Percentiles rank a stretch among this genome's conserved stretches.
phyloP scores from a whole-genome alignment of 2,329 filamentous ascomycete genomes.

The Verticillium tricorpus region DNA sequence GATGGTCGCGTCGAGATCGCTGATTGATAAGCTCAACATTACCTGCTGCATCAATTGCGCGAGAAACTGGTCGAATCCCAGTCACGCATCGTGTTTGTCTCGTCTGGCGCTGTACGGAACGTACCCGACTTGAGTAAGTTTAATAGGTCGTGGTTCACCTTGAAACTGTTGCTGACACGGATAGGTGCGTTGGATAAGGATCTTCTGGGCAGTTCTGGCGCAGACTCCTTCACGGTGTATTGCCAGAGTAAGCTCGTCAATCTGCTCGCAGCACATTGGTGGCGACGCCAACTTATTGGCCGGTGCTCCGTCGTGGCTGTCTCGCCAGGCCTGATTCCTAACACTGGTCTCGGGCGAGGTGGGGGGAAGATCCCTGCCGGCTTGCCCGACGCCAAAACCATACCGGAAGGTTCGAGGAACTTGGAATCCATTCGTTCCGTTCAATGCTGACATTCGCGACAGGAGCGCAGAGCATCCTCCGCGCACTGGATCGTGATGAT shows the following conservation, averaged over 20 bases:
- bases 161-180: not conserved
- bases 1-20: not conserved
- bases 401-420: constrained; percentile 36
- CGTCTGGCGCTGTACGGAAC: constrained; percentile 40
- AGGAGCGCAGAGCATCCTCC: constrained; percentile 42
- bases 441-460: constrained; percentile 10
- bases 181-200: constrained; percentile 31
- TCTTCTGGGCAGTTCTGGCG: constrained; percentile 33
- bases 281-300: constrained; percentile 45
- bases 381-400: constrained; percentile 41
- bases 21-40: constrained; percentile 43
- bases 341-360: constrained; percentile 35
- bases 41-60: constrained; percentile 43
- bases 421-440: not conserved
- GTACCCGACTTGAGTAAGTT: constrained; percentile 33
- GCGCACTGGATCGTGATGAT: constrained; percentile 38
- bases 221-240: constrained; percentile 27
- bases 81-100: constrained; percentile 45
- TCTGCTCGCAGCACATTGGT: constrained; percentile 49
- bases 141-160: not conserved
- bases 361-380: constrained; percentile 22
- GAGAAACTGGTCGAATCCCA: constrained; percentile 42
- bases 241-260: constrained; percentile 44
- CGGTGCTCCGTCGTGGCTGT: constrained; percentile 44
- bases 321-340: constrained; percentile 47